phyloP scores from a whole-genome alignment of 495 filamentous ascomycete genomes.

The Xylaria flabelliformis region DNA sequence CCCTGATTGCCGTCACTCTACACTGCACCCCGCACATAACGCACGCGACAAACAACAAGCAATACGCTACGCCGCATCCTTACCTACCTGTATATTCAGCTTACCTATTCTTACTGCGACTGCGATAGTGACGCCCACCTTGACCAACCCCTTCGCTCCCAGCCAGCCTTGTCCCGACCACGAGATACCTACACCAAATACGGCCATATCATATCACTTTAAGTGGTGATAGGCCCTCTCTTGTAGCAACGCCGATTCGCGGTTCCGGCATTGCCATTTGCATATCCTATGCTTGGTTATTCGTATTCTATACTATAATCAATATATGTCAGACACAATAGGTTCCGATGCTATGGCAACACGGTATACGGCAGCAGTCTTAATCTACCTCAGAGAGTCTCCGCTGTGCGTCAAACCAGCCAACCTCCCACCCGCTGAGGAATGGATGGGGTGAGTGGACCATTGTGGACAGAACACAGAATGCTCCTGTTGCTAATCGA shows the following conservation, averaged over 20 bases:
- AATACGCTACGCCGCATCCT: constrained; percentile 4
- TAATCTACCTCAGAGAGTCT: constrained; percentile 78
- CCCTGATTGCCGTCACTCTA: neutral
- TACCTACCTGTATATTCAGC: constrained; percentile 1
- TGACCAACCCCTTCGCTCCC: neutral
- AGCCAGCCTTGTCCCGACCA: neutral
- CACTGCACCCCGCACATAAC: constrained; percentile 2
- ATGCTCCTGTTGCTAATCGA: constrained; percentile 32
- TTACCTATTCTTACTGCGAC: constrained; percentile 10
- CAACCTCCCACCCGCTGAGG: constrained; percentile 83
- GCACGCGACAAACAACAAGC: constrained; percentile 4
- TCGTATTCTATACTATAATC: constrained; percentile 28
- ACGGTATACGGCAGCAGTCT: constrained; percentile 80
- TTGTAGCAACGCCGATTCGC: neutral
- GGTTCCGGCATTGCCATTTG: neutral
- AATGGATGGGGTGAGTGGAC: constrained; percentile 93
- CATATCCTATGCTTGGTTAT: constrained; percentile 14
- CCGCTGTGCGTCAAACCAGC: constrained; percentile 84
- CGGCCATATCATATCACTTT: neutral
- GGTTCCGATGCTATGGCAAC: constrained; percentile 51
- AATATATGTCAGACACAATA: constrained; percentile 30
- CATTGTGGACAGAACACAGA: neutral
- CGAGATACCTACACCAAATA: neutral
- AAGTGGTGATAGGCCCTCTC: neutral
- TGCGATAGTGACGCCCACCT: neutral